Percentiles rank a stretch among this genome's conserved stretches.
phyloP scores from a whole-genome alignment of 768 basidiomycete species.

The Tulasnella sp. region DNA sequence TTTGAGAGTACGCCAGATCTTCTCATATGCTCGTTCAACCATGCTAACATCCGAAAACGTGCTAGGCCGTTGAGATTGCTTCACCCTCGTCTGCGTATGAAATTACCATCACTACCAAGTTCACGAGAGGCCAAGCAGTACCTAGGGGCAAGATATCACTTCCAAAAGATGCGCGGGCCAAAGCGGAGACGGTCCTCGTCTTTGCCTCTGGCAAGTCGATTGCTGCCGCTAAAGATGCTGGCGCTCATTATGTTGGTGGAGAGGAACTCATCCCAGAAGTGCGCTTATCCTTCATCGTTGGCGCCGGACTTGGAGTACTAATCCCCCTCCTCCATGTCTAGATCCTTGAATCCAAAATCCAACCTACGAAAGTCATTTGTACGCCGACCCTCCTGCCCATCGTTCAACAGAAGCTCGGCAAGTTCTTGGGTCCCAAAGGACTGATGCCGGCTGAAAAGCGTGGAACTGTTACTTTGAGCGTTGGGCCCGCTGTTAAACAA shows the following conservation, averaged over 20 bases:
- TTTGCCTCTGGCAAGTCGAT: slow-evolving; percentile 84
- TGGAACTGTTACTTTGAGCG: slow-evolving; percentile 90
- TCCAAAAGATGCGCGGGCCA: slow-evolving; percentile 64
- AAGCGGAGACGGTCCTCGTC: slow-evolving; percentile 76
- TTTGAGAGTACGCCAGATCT: slow-evolving; percentile 16
- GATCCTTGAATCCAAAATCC: slow-evolving; percentile 70
- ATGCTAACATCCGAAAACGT: slow-evolving; percentile 2
- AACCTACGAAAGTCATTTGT: slow-evolving; percentile 80
- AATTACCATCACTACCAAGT: slow-evolving; percentile 72
- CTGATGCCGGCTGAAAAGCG: slow-evolving; percentile 93
- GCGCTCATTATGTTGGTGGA: slow-evolving; percentile 89
- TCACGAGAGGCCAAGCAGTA: slow-evolving; percentile 72
- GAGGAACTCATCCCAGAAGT: slow-evolving; percentile 84
- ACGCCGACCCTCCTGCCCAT: slow-evolving; percentile 72
- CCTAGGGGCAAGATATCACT: slow-evolving; percentile 87
- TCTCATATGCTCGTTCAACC: not conserved
- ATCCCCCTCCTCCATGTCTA: slow-evolving; percentile 37
- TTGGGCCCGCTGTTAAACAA: slow-evolving; percentile 73
- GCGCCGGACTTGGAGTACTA: not conserved
- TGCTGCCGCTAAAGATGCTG: slow-evolving; percentile 78
- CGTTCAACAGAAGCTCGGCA: slow-evolving; percentile 75
- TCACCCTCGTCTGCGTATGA: slow-evolving; percentile 74
- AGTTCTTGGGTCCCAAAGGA: slow-evolving; percentile 80
- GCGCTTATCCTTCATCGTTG: slow-evolving; percentile 38
- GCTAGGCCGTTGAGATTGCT: slow-evolving; percentile 78